Percentiles rank a stretch among this genome's conserved stretches.
Evolutionary conservation across 176 grass and related monocot genomes (phyloP).

Genomic region (Musa acuminata): DNA sequence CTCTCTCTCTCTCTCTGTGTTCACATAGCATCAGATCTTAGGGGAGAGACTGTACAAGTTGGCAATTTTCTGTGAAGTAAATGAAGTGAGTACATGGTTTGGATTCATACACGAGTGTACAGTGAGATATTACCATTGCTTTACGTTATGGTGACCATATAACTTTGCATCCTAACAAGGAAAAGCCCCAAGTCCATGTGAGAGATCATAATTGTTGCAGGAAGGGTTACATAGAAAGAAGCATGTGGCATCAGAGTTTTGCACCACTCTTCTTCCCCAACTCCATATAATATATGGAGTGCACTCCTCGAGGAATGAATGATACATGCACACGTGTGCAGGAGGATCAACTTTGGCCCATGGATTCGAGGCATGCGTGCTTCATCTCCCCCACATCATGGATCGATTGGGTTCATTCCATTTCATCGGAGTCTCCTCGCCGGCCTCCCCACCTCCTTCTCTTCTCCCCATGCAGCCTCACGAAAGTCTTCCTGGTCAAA

Average conservation of each 20-base stretch:
- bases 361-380: not conserved
- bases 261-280: not conserved
- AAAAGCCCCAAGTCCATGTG: not conserved
- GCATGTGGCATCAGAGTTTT: too few relatives aligned
- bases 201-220: not conserved
- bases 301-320: not conserved
- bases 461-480: not conserved
- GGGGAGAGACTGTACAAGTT: too few relatives aligned
- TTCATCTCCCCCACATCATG: not conserved
- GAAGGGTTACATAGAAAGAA: too few relatives aligned
- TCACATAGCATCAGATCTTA: too few relatives aligned
- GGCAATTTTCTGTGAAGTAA: too few relatives aligned
- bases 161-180: not conserved
- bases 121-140: not conserved
- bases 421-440: not conserved
- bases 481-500: conserved; percentile 42
- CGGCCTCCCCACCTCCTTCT: not conserved
- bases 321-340: not conserved
- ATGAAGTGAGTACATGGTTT: too few relatives aligned
- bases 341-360: not conserved
- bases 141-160: not conserved
- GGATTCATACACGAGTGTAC: too few relatives aligned
- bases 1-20: too few relatives aligned
- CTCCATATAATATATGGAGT: not conserved
- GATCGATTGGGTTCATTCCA: not conserved